A percentile compares a stretch with the other conserved stretches of the same genome.
Conservation (phyloP, 768 basidiomycete species). For the Tephrocybe sp. region DNA sequence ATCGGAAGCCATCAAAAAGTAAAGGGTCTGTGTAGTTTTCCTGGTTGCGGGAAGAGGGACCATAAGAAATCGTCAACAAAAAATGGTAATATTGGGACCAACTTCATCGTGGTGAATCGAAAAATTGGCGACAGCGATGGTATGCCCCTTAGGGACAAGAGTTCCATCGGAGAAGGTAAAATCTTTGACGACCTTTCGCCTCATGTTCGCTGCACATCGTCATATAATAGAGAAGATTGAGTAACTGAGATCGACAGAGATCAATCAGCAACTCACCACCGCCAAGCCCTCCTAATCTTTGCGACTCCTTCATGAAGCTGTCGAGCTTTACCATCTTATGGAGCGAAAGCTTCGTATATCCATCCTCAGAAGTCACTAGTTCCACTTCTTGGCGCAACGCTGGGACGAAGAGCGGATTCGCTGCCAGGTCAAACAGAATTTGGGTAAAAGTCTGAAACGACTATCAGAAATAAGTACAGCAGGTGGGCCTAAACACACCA, state of each 20-base stretch:
- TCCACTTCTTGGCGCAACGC: constrained; percentile 39
- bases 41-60: constrained; percentile 8
- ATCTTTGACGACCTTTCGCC: constrained; percentile 33
- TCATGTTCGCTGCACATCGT: constrained; percentile 16
- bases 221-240: not conserved
- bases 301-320: constrained; percentile 43
- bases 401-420: constrained; percentile 23
- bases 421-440: constrained; percentile 26
- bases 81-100: not conserved
- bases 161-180: constrained; percentile 46
- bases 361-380: not conserved
- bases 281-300: constrained; percentile 29
- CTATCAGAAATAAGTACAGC: not conserved
- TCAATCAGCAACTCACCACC: constrained; percentile 17
- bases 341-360: constrained; percentile 11
- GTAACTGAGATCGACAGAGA: not conserved
- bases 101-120: constrained; percentile 31
- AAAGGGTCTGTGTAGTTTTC: constrained; percentile 12
- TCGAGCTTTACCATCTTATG: constrained; percentile 39
- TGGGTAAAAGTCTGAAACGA: constrained; percentile 25
- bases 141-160: constrained; percentile 34
- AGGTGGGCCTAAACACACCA: constrained; percentile 20
- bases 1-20: constrained; percentile 39
- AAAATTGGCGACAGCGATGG: constrained; percentile 27
- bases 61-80: not conserved